Percentiles rank a stretch among this genome's conserved stretches.
Evolutionary conservation across 108 stramenopile species (phyloP).

Genomic region (Parietichytrium sp.): DNA sequence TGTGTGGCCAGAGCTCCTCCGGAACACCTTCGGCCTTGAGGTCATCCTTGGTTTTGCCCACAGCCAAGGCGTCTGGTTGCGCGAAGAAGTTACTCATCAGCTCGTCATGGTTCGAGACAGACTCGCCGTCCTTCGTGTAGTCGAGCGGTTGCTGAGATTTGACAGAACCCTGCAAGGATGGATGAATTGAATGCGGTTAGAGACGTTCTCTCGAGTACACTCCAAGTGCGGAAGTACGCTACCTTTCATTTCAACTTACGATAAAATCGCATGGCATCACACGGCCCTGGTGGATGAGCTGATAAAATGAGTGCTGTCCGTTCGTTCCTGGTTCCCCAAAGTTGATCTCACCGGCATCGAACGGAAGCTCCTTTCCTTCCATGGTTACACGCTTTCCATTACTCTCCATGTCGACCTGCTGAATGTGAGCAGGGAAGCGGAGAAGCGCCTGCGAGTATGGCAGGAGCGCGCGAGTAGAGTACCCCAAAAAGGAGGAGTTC

Average conservation of each 20-base stretch:
- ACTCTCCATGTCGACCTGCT: conserved; percentile 98
- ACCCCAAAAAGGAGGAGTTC: conserved; percentile 96
- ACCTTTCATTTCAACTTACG: too few species aligned
- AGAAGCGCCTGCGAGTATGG: conserved; percentile 96
- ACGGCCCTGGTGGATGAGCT: conserved; percentile 97
- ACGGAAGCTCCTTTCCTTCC: conserved; percentile 67
- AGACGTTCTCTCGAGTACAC: too few species aligned
- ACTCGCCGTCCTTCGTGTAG: conserved; percentile 78
- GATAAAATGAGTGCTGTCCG: conserved; percentile 98
- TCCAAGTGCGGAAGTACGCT: too few species aligned
- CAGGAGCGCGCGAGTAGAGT: conserved; percentile 79
- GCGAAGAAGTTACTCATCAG: conserved; percentile 99
- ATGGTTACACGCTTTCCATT: conserved; percentile 93
- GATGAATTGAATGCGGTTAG: too few species aligned
- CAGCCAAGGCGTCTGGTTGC: conserved; percentile 95
- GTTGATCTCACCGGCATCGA: conserved; percentile 86
- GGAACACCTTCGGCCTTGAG: conserved; percentile 82
- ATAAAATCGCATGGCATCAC: conserved; percentile 94
- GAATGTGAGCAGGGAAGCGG: conserved; percentile 97
- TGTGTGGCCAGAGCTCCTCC: conserved; percentile 82
- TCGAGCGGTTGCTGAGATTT: conserved; percentile 77
- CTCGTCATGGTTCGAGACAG: conserved; percentile 94
- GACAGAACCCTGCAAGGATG: too few species aligned
- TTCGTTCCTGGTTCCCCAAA: conserved; percentile 98
- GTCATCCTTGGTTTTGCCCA: conserved; percentile 79